phyloP scores from a whole-genome alignment of 225 moss, liverwort and hornwort genomes.

The Antitrichia curtipendula region DNA sequence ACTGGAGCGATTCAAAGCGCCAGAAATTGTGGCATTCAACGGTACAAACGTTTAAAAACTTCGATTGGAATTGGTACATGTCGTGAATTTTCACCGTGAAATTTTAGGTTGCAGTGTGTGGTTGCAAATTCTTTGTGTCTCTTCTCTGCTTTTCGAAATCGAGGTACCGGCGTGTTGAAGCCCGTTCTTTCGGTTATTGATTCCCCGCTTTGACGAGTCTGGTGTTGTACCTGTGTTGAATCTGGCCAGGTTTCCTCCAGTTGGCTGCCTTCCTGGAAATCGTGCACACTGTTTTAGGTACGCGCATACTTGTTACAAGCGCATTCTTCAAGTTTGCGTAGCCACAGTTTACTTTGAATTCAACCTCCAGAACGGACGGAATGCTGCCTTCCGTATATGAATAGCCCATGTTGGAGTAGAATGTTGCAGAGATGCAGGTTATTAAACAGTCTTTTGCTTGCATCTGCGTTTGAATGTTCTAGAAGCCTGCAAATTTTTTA shows the following conservation, averaged over 20 bases:
- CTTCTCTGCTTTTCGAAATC: neutral
- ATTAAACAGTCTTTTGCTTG: neutral
- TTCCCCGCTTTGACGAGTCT: neutral
- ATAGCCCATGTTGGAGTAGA: neutral
- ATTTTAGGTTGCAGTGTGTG: neutral
- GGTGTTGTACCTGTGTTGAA: neutral
- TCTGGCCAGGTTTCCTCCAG: slow-evolving; percentile 50
- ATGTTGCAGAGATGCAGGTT: neutral
- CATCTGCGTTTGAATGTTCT: neutral
- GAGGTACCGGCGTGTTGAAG: neutral
- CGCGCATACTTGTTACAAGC: neutral
- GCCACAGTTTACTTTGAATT: neutral
- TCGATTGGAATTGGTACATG: neutral
- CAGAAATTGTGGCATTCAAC: too few relatives aligned
- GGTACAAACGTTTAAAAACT: too few relatives aligned
- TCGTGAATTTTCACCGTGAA: too few relatives aligned
- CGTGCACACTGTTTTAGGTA: slow-evolving; percentile 61
- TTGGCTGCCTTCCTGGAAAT: slow-evolving; percentile 60
- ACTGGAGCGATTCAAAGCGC: neutral
- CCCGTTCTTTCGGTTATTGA: neutral
- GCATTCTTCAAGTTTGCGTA: neutral
- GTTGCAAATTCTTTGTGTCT: neutral
- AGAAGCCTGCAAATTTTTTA: neutral
- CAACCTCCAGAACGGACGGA: neutral
- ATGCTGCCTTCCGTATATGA: neutral